Evolutionary conservation across 805 yeast species (phyloP), one percentile per base, ranked within the genome.

Genomic region (Wickerhamomyces bovis): DNA sequence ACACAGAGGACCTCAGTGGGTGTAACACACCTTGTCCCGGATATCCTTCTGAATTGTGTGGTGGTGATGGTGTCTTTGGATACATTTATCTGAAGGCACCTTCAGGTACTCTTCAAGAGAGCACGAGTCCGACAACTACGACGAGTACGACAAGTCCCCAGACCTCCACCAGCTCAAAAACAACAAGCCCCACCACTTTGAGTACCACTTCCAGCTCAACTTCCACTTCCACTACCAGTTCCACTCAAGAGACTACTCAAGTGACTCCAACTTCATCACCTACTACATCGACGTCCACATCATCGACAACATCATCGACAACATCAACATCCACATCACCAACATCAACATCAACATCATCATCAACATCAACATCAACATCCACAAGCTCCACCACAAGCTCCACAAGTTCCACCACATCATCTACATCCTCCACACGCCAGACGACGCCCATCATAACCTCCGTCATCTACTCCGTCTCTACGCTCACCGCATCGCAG

Each of bases 21-120:
- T 73, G 78, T 57, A 48, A 54, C 22, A 45, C 45, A 4, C 52
- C 58, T 1, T 73, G 78, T 56, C 75, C 76, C 3, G 75, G 77
- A 2, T 71, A 48, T 45, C 63, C 63, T 8, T 46, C 47, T 41
- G 76, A 73, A 39, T 44, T 55, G 18, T 73, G 78, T 57, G 77
- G 71, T 10, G 63, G 68, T 2, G 41, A 49, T 45, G 76, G 73
- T 0, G 57, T 56, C 31, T 75, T 48, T 56, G 79, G 77, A 2
- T 75, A 75, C 52, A 55, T 73, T 15, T 55, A 62, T 11, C 33
- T 68, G 7, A 39, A 38, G 13, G 41, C 45, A 8, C 45, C 53
- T 1, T 31, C 42, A 4, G 48, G 53, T 2, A 44, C 51, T 12
- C 6, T 16, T 2, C 44, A 18, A 19, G 44, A 23, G 55, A 44